phyloP scores from a whole-genome alignment of 139 green algal species.

The Spirogloea muscicola region DNA sequence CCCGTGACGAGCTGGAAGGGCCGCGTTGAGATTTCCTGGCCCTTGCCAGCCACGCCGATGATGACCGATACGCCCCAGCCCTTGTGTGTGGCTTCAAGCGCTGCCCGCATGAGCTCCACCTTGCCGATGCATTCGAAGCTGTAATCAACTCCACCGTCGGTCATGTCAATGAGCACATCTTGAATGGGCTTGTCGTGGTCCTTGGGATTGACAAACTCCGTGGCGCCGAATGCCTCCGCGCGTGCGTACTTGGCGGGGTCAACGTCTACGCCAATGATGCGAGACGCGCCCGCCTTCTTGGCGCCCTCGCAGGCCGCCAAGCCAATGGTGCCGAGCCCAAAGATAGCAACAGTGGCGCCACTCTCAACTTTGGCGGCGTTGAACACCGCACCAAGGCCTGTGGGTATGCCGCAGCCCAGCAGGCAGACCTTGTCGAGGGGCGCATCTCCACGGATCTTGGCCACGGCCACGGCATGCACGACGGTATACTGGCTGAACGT shows the following conservation, averaged over 20 bases:
- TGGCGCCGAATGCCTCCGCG: conserved; percentile 50
- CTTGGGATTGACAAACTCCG: conserved; percentile 59
- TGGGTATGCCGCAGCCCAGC: conserved; percentile 52
- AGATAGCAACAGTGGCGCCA: conserved; percentile 76
- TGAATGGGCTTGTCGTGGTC: conserved; percentile 50
- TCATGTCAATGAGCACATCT: conserved; percentile 68
- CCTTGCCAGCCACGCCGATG: conserved; percentile 74
- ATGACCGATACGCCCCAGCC: conserved; percentile 44
- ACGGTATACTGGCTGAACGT: conserved; percentile 98
- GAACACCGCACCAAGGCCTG: conserved; percentile 86
- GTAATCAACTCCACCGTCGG: conserved; percentile 91
- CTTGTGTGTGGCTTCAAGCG: conserved; percentile 86
- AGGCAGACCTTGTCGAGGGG: conserved; percentile 73
- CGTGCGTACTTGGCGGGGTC: conserved; percentile 81
- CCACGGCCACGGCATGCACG: conserved; percentile 71
- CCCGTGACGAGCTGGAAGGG: conserved; percentile 87
- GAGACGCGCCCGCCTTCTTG: conserved; percentile 64
- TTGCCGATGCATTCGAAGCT: conserved; percentile 92
- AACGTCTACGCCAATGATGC: conserved; percentile 91
- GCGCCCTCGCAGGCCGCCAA: conserved; percentile 63
- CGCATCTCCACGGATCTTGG: conserved; percentile 51
- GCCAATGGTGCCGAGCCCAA: conserved; percentile 53
- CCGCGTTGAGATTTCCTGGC: conserved; percentile 84
- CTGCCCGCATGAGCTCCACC: conserved; percentile 87
- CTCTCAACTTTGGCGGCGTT: conserved; percentile 92